A percentile compares a stretch with the other conserved stretches of the same genome.
Evolutionary conservation across 1,284 basidiomycete genomes (phyloP).

Genomic region (Caloboletus inedulis): DNA sequence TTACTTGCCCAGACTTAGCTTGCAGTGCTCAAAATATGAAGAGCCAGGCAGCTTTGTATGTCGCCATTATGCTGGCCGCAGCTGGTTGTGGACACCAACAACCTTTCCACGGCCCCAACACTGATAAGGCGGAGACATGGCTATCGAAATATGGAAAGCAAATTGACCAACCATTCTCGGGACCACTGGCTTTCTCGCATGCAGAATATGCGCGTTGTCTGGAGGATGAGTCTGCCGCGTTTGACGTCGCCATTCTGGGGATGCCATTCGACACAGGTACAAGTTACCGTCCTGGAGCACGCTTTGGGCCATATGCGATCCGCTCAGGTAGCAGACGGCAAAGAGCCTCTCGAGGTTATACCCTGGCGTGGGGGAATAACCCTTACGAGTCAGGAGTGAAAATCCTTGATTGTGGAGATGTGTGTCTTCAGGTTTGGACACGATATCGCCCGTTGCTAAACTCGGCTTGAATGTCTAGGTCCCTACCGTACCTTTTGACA

Average conservation of each 20-base stretch:
- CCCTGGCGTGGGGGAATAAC: slow-evolving; percentile 64
- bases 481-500: slow-evolving; percentile 70
- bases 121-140: slow-evolving; percentile 43
- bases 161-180: slow-evolving; percentile 65
- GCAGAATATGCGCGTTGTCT: slow-evolving; percentile 68
- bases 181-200: slow-evolving; percentile 72
- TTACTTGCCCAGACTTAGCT: neutral
- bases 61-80: slow-evolving; percentile 1
- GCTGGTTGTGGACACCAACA: slow-evolving; percentile 13
- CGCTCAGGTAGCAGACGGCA: slow-evolving; percentile 74
- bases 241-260: slow-evolving; percentile 76
- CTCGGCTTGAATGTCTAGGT: slow-evolving; percentile 42
- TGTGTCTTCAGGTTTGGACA: slow-evolving; percentile 27
- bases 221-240: slow-evolving; percentile 50
- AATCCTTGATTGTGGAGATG: slow-evolving; percentile 81
- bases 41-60: neutral
- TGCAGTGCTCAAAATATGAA: slow-evolving; percentile 12
- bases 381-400: slow-evolving; percentile 58
- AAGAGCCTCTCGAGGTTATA: slow-evolving; percentile 53
- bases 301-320: slow-evolving; percentile 81
- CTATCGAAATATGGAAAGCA: slow-evolving; percentile 69
- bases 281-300: slow-evolving; percentile 69
- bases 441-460: neutral
- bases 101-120: slow-evolving; percentile 5
- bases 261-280: slow-evolving; percentile 80